phyloP scores from a whole-genome alignment of 495 filamentous ascomycete genomes.

The Cercophora scortea region DNA sequence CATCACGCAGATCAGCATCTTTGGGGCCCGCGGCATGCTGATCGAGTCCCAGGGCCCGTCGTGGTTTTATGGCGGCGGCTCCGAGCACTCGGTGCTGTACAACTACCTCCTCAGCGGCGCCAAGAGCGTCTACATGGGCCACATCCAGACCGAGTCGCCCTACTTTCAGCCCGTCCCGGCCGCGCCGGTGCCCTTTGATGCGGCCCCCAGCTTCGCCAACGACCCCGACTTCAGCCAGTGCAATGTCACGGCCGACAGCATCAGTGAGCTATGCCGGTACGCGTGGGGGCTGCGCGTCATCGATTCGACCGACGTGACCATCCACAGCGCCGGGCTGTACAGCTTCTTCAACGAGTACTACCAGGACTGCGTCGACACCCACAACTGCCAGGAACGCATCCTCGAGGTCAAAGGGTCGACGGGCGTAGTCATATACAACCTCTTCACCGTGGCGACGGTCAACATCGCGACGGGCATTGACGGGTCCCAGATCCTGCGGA shows the following conservation, averaged over 20 bases:
- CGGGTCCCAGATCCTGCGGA: background rate
- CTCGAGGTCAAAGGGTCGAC: slow-evolving; percentile 20
- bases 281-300: slow-evolving; percentile 48
- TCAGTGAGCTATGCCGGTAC: slow-evolving; percentile 31
- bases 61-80: slow-evolving; percentile 25
- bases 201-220: slow-evolving; percentile 46
- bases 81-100: slow-evolving; percentile 80
- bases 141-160: slow-evolving; percentile 85
- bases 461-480: slow-evolving; percentile 12
- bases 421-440: slow-evolving; percentile 13
- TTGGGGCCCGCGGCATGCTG: slow-evolving; percentile 74
- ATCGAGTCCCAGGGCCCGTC: slow-evolving; percentile 50
- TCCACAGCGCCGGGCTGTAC: slow-evolving; percentile 52
- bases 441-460: slow-evolving; percentile 14
- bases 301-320: slow-evolving; percentile 31
- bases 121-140: slow-evolving; percentile 60
- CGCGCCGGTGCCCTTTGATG: slow-evolving; percentile 54
- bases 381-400: slow-evolving; percentile 28
- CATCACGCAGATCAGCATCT: slow-evolving; percentile 66
- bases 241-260: background rate
- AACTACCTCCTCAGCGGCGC: slow-evolving; percentile 68
- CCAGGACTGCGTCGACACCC: slow-evolving; percentile 24
- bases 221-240: slow-evolving; percentile 64
- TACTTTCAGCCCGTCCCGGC: slow-evolving; percentile 80
- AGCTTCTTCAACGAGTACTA: slow-evolving; percentile 53